Evolutionary conservation across 768 basidiomycete genomes (phyloP).

Genomic region (Lactarius sp.): DNA sequence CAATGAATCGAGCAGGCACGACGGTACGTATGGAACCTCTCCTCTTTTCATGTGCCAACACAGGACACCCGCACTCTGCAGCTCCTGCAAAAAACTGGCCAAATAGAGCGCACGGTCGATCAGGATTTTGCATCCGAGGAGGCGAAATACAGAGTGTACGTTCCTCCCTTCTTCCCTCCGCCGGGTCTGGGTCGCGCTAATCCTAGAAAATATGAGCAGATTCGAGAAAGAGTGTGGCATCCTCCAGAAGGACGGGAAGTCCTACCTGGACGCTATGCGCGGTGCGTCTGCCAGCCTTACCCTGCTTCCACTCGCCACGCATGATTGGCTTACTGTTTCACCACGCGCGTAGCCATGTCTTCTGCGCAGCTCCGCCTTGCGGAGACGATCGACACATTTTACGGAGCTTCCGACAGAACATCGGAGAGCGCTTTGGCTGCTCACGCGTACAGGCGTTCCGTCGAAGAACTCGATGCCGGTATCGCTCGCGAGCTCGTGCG

Average conservation of each 20-base stretch:
- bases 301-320: background rate
- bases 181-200: conserved; percentile 1
- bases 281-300: conserved; percentile 42
- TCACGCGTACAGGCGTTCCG: conserved; percentile 91
- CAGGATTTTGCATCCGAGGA: conserved; percentile 92
- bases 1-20: conserved; percentile 86
- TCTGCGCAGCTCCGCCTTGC: conserved; percentile 88
- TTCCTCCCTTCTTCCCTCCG: conserved; percentile 15
- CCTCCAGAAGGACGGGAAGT: conserved; percentile 93
- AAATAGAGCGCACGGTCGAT: conserved; percentile 94
- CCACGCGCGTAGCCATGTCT: conserved; percentile 68
- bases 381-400: conserved; percentile 91
- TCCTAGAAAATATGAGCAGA: conserved; percentile 37
- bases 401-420: conserved; percentile 73
- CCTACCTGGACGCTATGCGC: conserved; percentile 91
- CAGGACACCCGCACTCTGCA: conserved; percentile 31
- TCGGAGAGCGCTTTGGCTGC: conserved; percentile 96
- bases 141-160: conserved; percentile 83
- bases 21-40: conserved; percentile 49
- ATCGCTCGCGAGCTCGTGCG: conserved; percentile 81
- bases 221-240: conserved; percentile 95
- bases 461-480: conserved; percentile 86
- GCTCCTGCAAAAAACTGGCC: conserved; percentile 97
- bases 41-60: conserved; percentile 12
- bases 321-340: background rate